These are phyloP conservation scores for Earliella scabrosa DNA, from an alignment of 1,284 basidiomycete species.

Conservation along the genomic window DNA sequence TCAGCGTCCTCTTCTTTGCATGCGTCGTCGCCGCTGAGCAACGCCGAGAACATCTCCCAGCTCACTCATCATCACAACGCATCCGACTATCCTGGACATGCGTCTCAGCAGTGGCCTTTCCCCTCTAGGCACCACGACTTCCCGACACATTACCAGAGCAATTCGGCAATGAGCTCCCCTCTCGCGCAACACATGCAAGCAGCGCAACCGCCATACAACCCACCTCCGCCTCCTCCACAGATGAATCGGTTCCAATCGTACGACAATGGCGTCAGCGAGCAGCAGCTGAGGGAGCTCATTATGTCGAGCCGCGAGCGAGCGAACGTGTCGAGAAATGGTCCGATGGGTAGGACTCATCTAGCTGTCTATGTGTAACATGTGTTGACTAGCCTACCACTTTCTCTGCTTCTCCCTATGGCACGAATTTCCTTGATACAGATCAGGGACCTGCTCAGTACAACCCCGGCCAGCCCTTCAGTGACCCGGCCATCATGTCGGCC, in stretches of 20 bases:
- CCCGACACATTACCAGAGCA: constrained; percentile 39
- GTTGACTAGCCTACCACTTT: constrained; percentile 36
- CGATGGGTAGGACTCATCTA: constrained; percentile 54
- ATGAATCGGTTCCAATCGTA: constrained; percentile 59
- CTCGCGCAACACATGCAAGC: constrained; percentile 51
- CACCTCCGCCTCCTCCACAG: constrained; percentile 30
- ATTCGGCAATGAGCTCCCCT: constrained; percentile 51
- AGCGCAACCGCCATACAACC: constrained; percentile 27
- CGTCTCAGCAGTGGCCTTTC: constrained; percentile 51
- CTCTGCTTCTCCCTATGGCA: constrained; percentile 23
- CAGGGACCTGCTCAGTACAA: constrained; percentile 38
- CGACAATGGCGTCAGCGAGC: constrained; percentile 65
- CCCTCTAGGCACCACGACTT: constrained; percentile 46
- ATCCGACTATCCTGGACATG: constrained; percentile 38
- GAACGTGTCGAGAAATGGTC: constrained; percentile 36
- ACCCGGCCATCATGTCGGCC: constrained; percentile 85
- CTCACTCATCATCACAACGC: constrained; percentile 47
- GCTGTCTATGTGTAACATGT: constrained; percentile 47
- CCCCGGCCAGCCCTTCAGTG: constrained; percentile 57
- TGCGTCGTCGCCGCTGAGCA: constrained; percentile 58
- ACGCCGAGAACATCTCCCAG: constrained; percentile 50
- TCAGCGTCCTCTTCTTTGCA: constrained; percentile 68
- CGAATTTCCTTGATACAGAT: constrained; percentile 30
- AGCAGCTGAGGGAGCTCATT: constrained; percentile 74
- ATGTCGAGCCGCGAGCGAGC: constrained; percentile 66